A percentile compares a stretch with the other conserved stretches of the same genome.
These are phyloP conservation scores for Ilex paraguariensis DNA, from an alignment of 305 asterid species.

Conservation along the genomic window DNA sequence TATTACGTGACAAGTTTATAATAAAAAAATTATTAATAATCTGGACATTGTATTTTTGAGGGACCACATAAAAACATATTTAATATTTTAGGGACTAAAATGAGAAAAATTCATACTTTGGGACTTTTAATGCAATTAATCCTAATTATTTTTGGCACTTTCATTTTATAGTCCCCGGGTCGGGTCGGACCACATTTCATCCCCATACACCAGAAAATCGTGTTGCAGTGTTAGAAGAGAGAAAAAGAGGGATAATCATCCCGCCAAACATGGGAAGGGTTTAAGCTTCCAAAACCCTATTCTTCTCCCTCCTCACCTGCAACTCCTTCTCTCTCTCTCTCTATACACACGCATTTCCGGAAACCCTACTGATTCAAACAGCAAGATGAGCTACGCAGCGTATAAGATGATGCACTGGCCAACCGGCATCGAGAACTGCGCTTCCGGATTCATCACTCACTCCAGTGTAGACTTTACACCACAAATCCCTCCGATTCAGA, in stretches of 20 bases:
- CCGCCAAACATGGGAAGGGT: neutral
- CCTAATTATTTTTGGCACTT: too few species aligned
- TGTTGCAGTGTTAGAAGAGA: too few species aligned
- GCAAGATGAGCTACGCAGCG: slow-evolving; percentile 84
- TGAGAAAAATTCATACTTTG: too few species aligned
- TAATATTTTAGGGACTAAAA: too few species aligned
- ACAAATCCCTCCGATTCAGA: slow-evolving; percentile 34
- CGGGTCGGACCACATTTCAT: too few species aligned
- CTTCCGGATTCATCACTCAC: slow-evolving; percentile 78
- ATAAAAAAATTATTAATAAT: too few species aligned
- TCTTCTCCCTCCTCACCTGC: neutral
- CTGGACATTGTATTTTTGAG: too few species aligned
- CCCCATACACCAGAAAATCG: too few species aligned
- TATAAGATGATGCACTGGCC: slow-evolving; percentile 85
- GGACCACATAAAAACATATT: too few species aligned
- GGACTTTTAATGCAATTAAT: too few species aligned
- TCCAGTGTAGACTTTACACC: slow-evolving; percentile 54
- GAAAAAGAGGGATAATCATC: neutral
- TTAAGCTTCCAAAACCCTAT: slow-evolving; percentile 25
- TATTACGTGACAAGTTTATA: too few species aligned
- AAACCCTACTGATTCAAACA: neutral
- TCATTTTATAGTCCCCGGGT: too few species aligned
- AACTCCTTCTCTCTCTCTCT: neutral
- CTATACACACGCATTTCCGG: neutral
- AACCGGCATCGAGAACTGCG: slow-evolving; percentile 86